Base-by-base conservation (phyloP, 2,329 filamentous ascomycete species). In the Talaromyces sp. region DNA sequence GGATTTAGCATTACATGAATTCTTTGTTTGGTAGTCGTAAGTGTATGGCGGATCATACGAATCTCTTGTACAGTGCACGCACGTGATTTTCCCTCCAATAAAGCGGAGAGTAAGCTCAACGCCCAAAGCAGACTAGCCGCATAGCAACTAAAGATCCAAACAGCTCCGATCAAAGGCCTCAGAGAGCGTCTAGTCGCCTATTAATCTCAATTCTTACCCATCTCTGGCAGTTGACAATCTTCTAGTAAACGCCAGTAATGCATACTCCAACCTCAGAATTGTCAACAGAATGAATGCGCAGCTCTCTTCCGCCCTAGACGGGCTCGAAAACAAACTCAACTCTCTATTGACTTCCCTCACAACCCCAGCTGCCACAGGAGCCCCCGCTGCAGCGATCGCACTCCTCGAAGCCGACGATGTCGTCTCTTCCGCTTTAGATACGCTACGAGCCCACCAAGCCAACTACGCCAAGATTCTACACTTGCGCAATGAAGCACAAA, bases 301-400 rank as follows among this genome's bases (percentile, higher is more conserved):
- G 46, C 66, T 80, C 44, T 73, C 77, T 58, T 68, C 70, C 2
- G 71, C 77, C 18, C 72, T 81, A 60, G 73, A 75, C 16, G 70
- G 70, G 42, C 71, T 81, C 39, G 79, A 80, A 67, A 69, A 68
- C n/a, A 76, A 74, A 59, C 73, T 81, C 65, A 79, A 76, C 66
- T 69, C 71, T 33, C 75, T 81, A 7, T 62, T 80, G 7, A 72
- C 70, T 5, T 75, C 73, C 33, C 72, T 81, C 3, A 79, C 76
- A 3, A 77, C 76, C 1, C 78, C 79, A 3, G 77, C 79, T 9
- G 79, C 77, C 23, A 69, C 76, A 7, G 74, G 73, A 46, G 79
- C 77, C 0, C 78, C 79, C 1, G 71, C 76, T 7, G 76, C 77
- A 4, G 73, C 78, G 3, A 58, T 73, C 58, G 71, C 74, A 59